phyloP scores from a whole-genome alignment of 176 grass and related monocot genomes.

The Echinochloa phyllopogon region DNA sequence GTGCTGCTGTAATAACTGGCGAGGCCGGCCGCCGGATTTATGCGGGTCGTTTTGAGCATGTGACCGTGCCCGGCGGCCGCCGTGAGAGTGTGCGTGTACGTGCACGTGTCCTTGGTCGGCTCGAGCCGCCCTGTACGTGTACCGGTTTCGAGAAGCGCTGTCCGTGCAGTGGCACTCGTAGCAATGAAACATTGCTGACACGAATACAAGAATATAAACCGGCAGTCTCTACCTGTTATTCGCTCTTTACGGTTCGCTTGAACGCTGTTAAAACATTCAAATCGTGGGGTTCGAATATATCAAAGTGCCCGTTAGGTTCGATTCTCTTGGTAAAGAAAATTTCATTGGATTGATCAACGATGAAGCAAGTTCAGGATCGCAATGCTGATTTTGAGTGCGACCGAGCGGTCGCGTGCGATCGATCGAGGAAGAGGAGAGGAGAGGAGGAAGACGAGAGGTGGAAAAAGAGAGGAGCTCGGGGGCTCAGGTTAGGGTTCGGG shows the following conservation, averaged over 20 bases:
- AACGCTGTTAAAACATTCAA: background rate
- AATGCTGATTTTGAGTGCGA: no score
- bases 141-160: background rate
- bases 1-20: background rate
- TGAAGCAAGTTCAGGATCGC: background rate
- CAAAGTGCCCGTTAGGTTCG: background rate
- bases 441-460: no score
- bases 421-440: no score
- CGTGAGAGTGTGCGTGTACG: background rate
- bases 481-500: no score
- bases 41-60: background rate
- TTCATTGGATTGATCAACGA: background rate
- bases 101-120: background rate
- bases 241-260: background rate
- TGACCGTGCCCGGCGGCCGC: background rate
- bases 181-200: background rate
- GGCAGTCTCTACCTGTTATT: background rate
- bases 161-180: background rate
- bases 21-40: no score
- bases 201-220: background rate
- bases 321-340: background rate
- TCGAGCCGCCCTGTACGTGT: background rate
- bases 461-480: no score
- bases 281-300: background rate
- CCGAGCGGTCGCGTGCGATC: no score